These are phyloP conservation scores for Metschnikowia proteae DNA, from an alignment of 805 yeast genomes.

Conservation along the genomic window DNA sequence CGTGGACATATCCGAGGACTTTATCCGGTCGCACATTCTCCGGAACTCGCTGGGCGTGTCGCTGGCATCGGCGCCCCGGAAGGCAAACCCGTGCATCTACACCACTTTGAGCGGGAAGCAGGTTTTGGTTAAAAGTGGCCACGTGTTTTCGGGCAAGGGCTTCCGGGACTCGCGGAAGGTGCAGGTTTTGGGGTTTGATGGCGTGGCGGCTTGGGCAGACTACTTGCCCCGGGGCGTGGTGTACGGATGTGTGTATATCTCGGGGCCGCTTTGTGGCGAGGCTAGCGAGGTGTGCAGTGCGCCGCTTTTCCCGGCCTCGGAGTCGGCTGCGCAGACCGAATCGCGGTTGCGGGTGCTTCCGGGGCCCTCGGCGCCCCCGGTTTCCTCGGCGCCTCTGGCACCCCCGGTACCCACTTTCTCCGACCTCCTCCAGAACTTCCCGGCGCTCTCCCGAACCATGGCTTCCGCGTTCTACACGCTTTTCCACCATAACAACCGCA, in stretches of 20 bases:
- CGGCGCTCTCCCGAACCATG: slow-evolving; percentile 38
- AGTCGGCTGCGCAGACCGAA: too few species aligned
- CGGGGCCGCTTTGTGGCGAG: slow-evolving; percentile 1
- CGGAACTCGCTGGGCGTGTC: slow-evolving; percentile 24
- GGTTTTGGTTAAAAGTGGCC: slow-evolving; percentile 51
- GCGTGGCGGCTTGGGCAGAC: slow-evolving; percentile 53
- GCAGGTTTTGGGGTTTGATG: slow-evolving; percentile 42
- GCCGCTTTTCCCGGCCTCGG: not conserved
- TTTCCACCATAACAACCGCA: slow-evolving; percentile 40
- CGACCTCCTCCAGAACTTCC: slow-evolving; percentile 34
- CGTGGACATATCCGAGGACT: slow-evolving; percentile 52
- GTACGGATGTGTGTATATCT: not conserved
- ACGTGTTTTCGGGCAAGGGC: slow-evolving; percentile 55
- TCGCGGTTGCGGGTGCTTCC: too few species aligned
- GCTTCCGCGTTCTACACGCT: slow-evolving; percentile 35
- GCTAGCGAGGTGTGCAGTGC: not conserved
- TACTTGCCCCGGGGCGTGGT: slow-evolving; percentile 41
- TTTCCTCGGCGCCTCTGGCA: not conserved
- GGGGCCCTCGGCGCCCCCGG: too few species aligned
- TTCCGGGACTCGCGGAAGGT: slow-evolving; percentile 45
- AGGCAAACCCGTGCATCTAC: slow-evolving; percentile 41
- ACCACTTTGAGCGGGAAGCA: slow-evolving; percentile 55
- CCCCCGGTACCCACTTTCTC: slow-evolving; percentile 28
- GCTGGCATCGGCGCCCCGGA: slow-evolving; percentile 23
- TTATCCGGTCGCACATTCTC: slow-evolving; percentile 60